phyloP scores from a whole-genome alignment of 176 grass and related monocot genomes.

The Hordeum marinum region DNA sequence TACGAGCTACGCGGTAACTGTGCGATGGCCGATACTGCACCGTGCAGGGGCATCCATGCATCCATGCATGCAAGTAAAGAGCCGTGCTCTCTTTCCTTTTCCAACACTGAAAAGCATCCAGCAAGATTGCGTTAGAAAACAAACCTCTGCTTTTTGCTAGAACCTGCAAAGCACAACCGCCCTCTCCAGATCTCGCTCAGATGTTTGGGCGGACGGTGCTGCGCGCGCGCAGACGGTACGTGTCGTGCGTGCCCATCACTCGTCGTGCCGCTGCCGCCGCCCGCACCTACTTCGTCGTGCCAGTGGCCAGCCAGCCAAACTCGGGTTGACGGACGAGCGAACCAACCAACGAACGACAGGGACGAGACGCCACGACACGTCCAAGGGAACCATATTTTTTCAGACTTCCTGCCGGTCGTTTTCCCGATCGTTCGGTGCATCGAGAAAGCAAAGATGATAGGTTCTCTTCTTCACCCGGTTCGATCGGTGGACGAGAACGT shows the following conservation, averaged over 20 bases:
- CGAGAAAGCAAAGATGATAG: neutral
- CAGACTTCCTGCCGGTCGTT: neutral
- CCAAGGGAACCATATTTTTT: neutral
- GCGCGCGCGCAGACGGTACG: too few species aligned
- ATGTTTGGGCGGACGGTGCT: neutral
- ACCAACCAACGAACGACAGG: neutral
- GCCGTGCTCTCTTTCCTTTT: neutral
- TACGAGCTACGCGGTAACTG: neutral
- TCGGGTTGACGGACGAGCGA: neutral
- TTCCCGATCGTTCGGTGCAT: constrained; percentile 7
- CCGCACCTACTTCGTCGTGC: neutral
- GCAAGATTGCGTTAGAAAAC: neutral
- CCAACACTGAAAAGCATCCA: neutral
- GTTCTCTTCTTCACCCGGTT: too few species aligned
- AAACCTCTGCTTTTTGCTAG: neutral
- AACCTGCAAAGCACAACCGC: neutral
- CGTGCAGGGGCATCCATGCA: neutral
- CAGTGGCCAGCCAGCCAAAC: neutral
- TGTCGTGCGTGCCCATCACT: neutral
- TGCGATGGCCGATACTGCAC: neutral
- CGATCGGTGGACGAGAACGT: neutral
- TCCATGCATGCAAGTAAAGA: neutral
- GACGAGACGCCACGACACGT: neutral
- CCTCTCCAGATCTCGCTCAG: neutral
- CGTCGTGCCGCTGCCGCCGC: neutral